Evolutionary conservation across 768 basidiomycete genomes (phyloP).

Genomic region (Postia placenta): DNA sequence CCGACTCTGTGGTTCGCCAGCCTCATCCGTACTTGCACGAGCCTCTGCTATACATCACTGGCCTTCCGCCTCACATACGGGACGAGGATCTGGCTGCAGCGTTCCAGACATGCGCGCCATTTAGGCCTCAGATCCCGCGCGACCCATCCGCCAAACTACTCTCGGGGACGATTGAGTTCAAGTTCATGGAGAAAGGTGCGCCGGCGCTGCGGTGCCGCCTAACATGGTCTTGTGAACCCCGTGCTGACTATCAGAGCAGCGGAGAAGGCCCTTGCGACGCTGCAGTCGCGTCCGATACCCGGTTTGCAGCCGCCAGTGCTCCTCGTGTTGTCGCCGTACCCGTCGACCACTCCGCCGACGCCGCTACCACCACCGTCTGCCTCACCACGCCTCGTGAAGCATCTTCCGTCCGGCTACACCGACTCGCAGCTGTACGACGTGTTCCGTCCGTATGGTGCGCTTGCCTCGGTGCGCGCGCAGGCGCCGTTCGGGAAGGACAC

Average conservation of each 20-base stretch:
- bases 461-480: slow-evolving; percentile 70
- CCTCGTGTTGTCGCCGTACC: slow-evolving; percentile 77
- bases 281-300: slow-evolving; percentile 71
- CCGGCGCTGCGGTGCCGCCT: slow-evolving; percentile 1
- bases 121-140: slow-evolving; percentile 70
- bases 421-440: slow-evolving; percentile 79
- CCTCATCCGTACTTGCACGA: slow-evolving; percentile 84
- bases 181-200: slow-evolving; percentile 72
- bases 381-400: slow-evolving; percentile 76
- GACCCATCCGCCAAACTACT: slow-evolving; percentile 47
- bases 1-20: slow-evolving; percentile 23
- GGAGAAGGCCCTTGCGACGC: slow-evolving; percentile 82
- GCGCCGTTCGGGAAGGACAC: slow-evolving; percentile 74
- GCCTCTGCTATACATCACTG: slow-evolving; percentile 75
- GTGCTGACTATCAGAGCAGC: slow-evolving; percentile 37
- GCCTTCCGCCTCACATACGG: slow-evolving; percentile 63
- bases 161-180: slow-evolving; percentile 80
- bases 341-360: slow-evolving; percentile 71
- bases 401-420: slow-evolving; percentile 62
- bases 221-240: not conserved
- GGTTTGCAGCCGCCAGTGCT: slow-evolving; percentile 50
- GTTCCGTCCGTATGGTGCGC: slow-evolving; percentile 78
- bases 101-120: slow-evolving; percentile 71
- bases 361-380: slow-evolving; percentile 73
- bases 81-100: slow-evolving; percentile 75